phyloP scores from a whole-genome alignment of 768 basidiomycete genomes.

The Russula abietina region DNA sequence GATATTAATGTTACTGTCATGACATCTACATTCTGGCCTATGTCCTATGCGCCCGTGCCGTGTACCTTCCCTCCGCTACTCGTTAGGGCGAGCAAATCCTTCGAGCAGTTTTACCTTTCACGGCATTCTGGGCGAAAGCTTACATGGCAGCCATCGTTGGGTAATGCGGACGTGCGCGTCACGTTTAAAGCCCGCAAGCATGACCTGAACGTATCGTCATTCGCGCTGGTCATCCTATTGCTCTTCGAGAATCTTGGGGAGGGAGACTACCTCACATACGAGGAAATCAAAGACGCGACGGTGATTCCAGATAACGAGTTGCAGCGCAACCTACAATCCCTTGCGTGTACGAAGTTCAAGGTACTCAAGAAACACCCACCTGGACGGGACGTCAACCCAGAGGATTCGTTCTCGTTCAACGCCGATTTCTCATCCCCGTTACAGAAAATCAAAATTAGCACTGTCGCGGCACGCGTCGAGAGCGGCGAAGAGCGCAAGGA shows the following conservation, averaged over 20 bases:
- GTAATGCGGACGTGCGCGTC: slow-evolving; percentile 83
- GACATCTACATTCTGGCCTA: slow-evolving; percentile 97
- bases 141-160: slow-evolving; percentile 87
- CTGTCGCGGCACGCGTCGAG: slow-evolving; percentile 84
- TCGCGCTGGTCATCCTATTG: slow-evolving; percentile 78
- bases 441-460: slow-evolving; percentile 90
- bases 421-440: slow-evolving; percentile 69
- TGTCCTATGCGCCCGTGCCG: slow-evolving; percentile 53
- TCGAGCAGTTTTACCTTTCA: slow-evolving; percentile 84
- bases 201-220: slow-evolving; percentile 90
- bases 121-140: slow-evolving; percentile 85
- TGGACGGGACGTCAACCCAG: slow-evolving; percentile 68
- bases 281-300: slow-evolving; percentile 75
- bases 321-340: slow-evolving; percentile 88
- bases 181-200: slow-evolving; percentile 74
- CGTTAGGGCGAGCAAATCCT: slow-evolving; percentile 60
- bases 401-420: slow-evolving; percentile 90
- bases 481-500: slow-evolving; percentile 81
- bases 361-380: slow-evolving; percentile 87
- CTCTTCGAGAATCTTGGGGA: slow-evolving; percentile 73
- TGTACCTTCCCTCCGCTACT: slow-evolving; percentile 68
- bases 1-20: slow-evolving; percentile 88
- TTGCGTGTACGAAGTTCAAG: slow-evolving; percentile 93
- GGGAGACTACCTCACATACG: slow-evolving; percentile 68
- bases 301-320: slow-evolving; percentile 70